Base-by-base conservation (phyloP, 768 basidiomycete species). In the Trametes cubensis region DNA sequence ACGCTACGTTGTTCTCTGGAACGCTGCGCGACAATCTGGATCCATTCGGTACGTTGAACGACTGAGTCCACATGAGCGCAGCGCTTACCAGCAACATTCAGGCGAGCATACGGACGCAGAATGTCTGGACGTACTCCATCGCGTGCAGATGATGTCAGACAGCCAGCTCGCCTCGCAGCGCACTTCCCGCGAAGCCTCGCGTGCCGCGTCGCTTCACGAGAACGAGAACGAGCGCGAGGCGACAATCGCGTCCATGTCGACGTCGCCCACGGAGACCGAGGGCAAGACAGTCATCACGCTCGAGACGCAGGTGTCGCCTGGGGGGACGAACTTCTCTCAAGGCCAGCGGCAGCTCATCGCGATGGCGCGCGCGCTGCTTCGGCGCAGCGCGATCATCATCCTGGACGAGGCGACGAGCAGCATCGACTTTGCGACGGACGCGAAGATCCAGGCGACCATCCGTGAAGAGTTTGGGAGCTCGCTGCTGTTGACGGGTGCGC, bases 281-380 rank as follows among this genome's bases (percentile, higher is more conserved):
- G 56, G 68, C 30, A 88, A 83, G 69, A 80, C 79, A 0, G 77
- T 77, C 0, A 77, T 95, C 28, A 80, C 84, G 0, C 79, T 96
- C 4, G 85, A 91, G 18, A 92, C 89, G 0, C 85, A 89, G 62
- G 89, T 96, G 10, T 92, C 92, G 0, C 81, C 91, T 0, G 94
- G 94, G 0, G 94, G 94, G 0, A 81, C 86, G 30, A 96, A 97
- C 77, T 95, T 97, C 74, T 95, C 92, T 1, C 92, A 94, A 61
- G 95, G 95, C 10, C 94, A 98, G 71, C 74, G 94, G 14, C 95
- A 98, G 69, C 76, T 94, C 15, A 89, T 94, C 56, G 88, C 91
- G 1, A 89, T 94, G 88, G 92, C 92, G 0, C 82, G 92, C 4
- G 91, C 92, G 0, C 76, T 94, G 23, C 77, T 93, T 34, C 79